Evolutionary conservation across 1,284 basidiomycete species (phyloP), one percentile per base, ranked within the genome.

Genomic region (Cutaneotrichosporon sp.): DNA sequence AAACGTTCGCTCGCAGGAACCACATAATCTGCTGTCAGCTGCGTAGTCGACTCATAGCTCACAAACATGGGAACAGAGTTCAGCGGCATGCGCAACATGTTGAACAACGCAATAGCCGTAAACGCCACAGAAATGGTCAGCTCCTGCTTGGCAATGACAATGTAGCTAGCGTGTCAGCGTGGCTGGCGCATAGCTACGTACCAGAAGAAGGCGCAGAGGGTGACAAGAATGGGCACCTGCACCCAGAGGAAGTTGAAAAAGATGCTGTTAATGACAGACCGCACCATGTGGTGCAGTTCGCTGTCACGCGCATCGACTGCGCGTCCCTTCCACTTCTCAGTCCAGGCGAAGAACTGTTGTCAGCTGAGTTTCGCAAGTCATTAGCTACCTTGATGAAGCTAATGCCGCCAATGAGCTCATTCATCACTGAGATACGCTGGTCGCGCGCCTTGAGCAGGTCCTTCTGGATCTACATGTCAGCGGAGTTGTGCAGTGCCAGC

Each of bases 341-440:
- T 67, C 74, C 74, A 76, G 8, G 73, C 74, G 41, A 75, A 75
- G 61, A 76, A 75, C 62, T 69, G 59, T 40, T 56, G 54, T 44
- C 9, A 34, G 41, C 41, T 21, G 30, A n/a, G 13, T 21, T n/a
- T n/a, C 10, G 26, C 26, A 30, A 10, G 26, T 30, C 26, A 30
- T 30, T 30, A 30, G 5, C 26, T 30, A 60, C 63, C 49, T 70
- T 68, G 56, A 66, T 64, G 38, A 66, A 68, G 26, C 67, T 68
- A 50, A 73, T 73, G 4, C 85, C 83, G 33, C 82, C 77, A 50
- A 93, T 86, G 15, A 97, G 78, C 72, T 97, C 92, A 55, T 86
- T 92, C 63, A 96, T 74, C 15, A 90, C 84, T 0, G 79, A 81
- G 83, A 96, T 92, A 2, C 92, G 81, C 66, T 84, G 85, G 67